Percentiles rank a stretch among this genome's conserved stretches.
Evolutionary conservation across 2,329 filamentous ascomycete species (phyloP).

Genomic region (Pseudogymnoascus sp.): DNA sequence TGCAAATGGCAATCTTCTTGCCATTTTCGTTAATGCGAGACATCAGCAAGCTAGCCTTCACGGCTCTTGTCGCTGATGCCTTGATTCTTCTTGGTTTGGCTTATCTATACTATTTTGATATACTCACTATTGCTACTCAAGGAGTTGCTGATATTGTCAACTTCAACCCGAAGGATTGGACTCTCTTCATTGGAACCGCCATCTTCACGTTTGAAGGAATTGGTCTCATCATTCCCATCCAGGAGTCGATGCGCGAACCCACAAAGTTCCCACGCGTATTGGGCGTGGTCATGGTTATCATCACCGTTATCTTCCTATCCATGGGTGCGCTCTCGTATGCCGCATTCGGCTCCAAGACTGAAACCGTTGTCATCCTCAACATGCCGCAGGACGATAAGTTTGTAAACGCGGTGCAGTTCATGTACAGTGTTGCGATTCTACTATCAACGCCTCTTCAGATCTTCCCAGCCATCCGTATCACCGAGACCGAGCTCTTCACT

Average conservation of each 20-base stretch:
- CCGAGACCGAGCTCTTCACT: constrained; percentile 88
- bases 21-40: constrained; percentile 90
- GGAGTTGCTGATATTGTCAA: constrained; percentile 73
- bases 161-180: constrained; percentile 91
- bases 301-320: constrained; percentile 80
- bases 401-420: constrained; percentile 91
- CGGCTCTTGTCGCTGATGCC: constrained; percentile 83
- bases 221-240: constrained; percentile 94
- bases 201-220: constrained; percentile 98
- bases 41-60: constrained; percentile 94
- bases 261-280: constrained; percentile 86
- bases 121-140: constrained; percentile 68
- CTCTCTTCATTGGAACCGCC: constrained; percentile 94
- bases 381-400: constrained; percentile 91
- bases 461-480: constrained; percentile 95
- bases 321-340: constrained; percentile 94
- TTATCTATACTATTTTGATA: constrained; percentile 93
- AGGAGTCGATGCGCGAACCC: constrained; percentile 91
- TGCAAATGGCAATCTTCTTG: constrained; percentile 93
- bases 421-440: constrained; percentile 96
- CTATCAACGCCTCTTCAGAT: constrained; percentile 93
- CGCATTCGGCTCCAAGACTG: constrained; percentile 87
- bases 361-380: constrained; percentile 94
- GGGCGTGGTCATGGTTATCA: constrained; percentile 86
- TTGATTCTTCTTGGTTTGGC: constrained; percentile 90